phyloP scores from a whole-genome alignment of 306 rosid genomes.

The Prunus persica region DNA sequence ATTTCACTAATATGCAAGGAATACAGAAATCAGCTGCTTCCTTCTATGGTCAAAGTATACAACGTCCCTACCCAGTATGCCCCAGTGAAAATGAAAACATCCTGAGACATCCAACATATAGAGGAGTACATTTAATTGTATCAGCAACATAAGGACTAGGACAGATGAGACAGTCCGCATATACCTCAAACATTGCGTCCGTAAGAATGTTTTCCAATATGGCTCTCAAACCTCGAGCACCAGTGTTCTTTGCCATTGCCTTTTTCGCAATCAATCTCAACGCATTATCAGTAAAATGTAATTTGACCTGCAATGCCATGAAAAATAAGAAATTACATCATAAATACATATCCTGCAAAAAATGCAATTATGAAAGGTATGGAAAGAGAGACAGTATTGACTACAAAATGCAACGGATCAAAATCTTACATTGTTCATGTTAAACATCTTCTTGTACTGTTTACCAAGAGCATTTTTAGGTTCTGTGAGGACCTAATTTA shows the following conservation, averaged over 20 bases:
- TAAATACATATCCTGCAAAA: not conserved
- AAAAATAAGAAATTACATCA: slow-evolving; percentile 14
- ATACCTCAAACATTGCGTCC: slow-evolving; percentile 80
- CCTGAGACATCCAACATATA: not conserved
- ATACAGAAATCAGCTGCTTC: not conserved
- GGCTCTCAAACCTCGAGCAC: slow-evolving; percentile 74
- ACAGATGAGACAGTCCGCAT: not conserved
- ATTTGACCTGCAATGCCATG: slow-evolving; percentile 46
- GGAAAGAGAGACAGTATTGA: not conserved
- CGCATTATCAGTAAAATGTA: slow-evolving; percentile 55
- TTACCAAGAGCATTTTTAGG: slow-evolving; percentile 72
- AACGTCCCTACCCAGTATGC: not conserved
- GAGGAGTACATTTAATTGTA: not conserved
- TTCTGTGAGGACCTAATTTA: slow-evolving; percentile 53
- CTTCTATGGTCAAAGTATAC: not conserved
- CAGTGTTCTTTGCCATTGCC: slow-evolving; percentile 67
- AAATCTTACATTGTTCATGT: slow-evolving; percentile 59
- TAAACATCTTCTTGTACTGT: slow-evolving; percentile 71
- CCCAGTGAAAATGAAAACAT: not conserved
- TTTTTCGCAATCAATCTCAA: slow-evolving; percentile 62
- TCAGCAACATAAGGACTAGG: not conserved
- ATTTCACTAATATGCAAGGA: not conserved
- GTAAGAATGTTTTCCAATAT: slow-evolving; percentile 59
- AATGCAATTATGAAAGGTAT: not conserved
- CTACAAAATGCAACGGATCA: slow-evolving; percentile 11